Evolutionary conservation across 768 basidiomycete genomes (phyloP), one percentile per base, ranked within the genome.

Genomic region (Lactifluus subvellereus): DNA sequence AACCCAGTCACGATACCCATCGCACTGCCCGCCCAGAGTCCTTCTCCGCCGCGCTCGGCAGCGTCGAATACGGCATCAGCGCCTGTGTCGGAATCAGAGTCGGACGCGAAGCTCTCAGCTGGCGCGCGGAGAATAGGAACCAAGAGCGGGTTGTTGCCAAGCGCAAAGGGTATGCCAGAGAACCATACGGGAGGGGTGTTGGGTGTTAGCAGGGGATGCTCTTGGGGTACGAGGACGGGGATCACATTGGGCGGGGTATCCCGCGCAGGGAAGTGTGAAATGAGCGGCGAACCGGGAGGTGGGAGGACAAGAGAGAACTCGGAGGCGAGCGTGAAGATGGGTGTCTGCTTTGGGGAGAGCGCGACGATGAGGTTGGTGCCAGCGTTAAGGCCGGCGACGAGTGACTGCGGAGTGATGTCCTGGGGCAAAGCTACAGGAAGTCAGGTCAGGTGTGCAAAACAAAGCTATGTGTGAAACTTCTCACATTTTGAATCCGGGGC

Each of bases 281-380:
- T 71, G 54, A 97, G 82, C 2, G 88, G 87, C 0, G 87, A 88
- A 1, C 87, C 87, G 2, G 93, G 89, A 6, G 93, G 91, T 18
- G 91, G 89, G 30, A 92, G 87, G 57, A 93, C 83, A 60, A 98
- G 80, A 42, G 89, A 90, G 79, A 98, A 98, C 77, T 99, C 97
- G 54, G 91, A 74, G 0, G 94, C 91, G 59, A 96, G 82, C 13
- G 88, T 83, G 13, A 84, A 80, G 10, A 95, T 77, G 47, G 89
- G 78, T 2, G 86, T 86, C 75, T 88, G 82, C 76, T 83, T 87
- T 68, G 88, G 77, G 2, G 91, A 88, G 62, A 96, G 82, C 3
- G 88, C 84, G 68, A 97, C 76, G 67, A 99, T 82, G 60, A 98
- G 77, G 77, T 98, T 97, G 59, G 89, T 86, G 64, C 84, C 79